Base-by-base conservation (phyloP, 2,329 filamentous ascomycete genomes). In the Pseudodiploospora longispora region DNA sequence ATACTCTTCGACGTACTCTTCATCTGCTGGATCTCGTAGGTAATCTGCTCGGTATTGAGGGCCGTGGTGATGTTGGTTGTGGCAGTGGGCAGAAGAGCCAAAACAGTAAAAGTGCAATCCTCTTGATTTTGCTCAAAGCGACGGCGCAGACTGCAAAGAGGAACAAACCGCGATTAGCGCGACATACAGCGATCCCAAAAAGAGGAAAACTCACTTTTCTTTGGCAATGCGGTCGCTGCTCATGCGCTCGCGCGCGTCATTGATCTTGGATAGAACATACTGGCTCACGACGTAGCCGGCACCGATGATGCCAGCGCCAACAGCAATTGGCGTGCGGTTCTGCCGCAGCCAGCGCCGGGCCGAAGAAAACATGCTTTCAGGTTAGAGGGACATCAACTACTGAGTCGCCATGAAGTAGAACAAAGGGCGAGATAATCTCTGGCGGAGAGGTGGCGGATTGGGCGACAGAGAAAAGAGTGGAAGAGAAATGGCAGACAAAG, bases 81-180 rank as follows among this genome's bases (percentile, higher is more conserved):
- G 6, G 89, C 87, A 31, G 91, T 95, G 4, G 93, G 93, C 7
- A 98, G 76, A 44, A 98, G 80, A 30, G 91, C 93, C n/a, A 97
- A 82, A 37, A 97, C 89, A 33, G 93, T 98, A 63, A 94, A 96
- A 39, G 91, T 96, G 68, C 93, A 98, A 67, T 98, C 93, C 62
- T 95, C 91, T 63, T 98, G 93, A 65, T 98, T 98, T 67, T 98
- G 93, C 65, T 97, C 88, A 68, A 98, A 98, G 59, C 93, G 86
- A 47, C 93, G 85, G 41, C 90, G 89, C 49, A 98, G 78, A 66
- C 91, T 97, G 34, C 10, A 41, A 10, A n/a, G n/a, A 27, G 38
- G 19, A 27, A 9, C 31, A 36, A 30, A 34, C 12, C 32, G 32
- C 12, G 32, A 9, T 9, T 34, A 9, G 12, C 19, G 19, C 19